Base-by-base conservation (phyloP, 2,329 filamentous ascomycete genomes). In the Talaromyces sp. region DNA sequence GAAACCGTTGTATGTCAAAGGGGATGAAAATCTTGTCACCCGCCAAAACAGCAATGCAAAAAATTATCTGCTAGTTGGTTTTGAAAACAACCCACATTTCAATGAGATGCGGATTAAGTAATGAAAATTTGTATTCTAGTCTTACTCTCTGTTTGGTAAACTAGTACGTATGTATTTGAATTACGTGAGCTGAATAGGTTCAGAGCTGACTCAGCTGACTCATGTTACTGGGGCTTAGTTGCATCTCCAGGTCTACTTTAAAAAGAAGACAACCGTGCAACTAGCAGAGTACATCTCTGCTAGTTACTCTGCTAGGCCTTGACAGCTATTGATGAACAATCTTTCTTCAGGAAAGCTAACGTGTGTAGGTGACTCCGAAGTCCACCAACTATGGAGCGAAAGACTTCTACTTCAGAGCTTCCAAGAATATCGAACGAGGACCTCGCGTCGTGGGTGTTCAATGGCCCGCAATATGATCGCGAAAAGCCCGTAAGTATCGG, bases 231-330 rank as follows among this genome's bases (percentile, higher is more conserved):
- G 25, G 15, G 49, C 27, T 52, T 10, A 52, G 35, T 13, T 37
- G 3, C 8, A 17, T 31, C 15, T 2, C 49, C 49, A 33, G 17
- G 11, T n/a, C n/a, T 52, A n/a, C 15, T 31, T 33, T 6, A 31
- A 10, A 11, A 19, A 52, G n/a, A 33, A 15, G 8, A 52, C 3
- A 52, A 17, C 3, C 7, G n/a, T 6, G 15, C 25, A 33, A n/a
- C 49, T 52, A 50, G 47, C 47, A 50, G 47, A 50, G 19, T n/a
- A n/a, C n/a, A n/a, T n/a, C 47, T 50, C 22, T 50, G 47, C 47
- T 50, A 50, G 47, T 17, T 17, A 15, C 22, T 22, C 22, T 22
- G 22, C 22, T 22, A 35, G 2, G 3, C 10, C 6, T 11, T n/a
- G 33, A 17, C 3, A 25, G 13, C 25, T 4, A n/a, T 52, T 5